Base-by-base conservation (phyloP, 2,329 filamentous ascomycete genomes). In the Fusarium poae region DNA sequence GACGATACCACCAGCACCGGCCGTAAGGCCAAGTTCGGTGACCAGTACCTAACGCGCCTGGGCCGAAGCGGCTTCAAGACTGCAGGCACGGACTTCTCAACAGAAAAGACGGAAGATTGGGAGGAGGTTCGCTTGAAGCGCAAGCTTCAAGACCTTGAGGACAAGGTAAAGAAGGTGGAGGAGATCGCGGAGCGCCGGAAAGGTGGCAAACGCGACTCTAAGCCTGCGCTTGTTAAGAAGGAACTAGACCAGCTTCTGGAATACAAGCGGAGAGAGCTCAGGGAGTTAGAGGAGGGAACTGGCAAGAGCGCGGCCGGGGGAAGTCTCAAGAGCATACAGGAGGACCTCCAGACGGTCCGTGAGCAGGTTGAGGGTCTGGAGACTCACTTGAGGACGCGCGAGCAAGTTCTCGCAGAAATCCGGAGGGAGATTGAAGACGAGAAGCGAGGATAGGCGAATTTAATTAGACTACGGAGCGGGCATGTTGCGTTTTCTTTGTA, bases 111-210 rank as follows among this genome's bases (percentile, higher is more conserved):
- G 64, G 95, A 97, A 75, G 96, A 99, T 78, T 98, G 96, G 94
- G 96, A 99, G 80, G 96, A 98, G 80, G 96, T 98, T 44, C 88
- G 94, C 55, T 85, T 99, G 70, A 95, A 97, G 85, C 94, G 96
- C 77, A 94, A 98, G 80, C 87, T 99, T 32, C 86, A 89, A 25
- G 95, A 98, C 73, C 83, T 99, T 29, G 94, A 99, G 74, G 87
- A 91, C 58, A 97, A 97, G 83, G 91, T 97, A 66, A 89, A 90
- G 35, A 90, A 91, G 61, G 91, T 97, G 2, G 94, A 97, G 80
- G 86, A 89, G 59, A 88, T 89, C 43, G 89, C 90, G 1, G 88
- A 91, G 73, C 86, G 87, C 63, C 85, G 88, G 59, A 85, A 81
- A 75, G 86, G 86, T 70, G 87, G 85, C 72, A 88, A 87, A 82